Evolutionary conservation across 225 moss, liverwort and hornwort species (phyloP).

Genomic region (Anthoceros angustus): DNA sequence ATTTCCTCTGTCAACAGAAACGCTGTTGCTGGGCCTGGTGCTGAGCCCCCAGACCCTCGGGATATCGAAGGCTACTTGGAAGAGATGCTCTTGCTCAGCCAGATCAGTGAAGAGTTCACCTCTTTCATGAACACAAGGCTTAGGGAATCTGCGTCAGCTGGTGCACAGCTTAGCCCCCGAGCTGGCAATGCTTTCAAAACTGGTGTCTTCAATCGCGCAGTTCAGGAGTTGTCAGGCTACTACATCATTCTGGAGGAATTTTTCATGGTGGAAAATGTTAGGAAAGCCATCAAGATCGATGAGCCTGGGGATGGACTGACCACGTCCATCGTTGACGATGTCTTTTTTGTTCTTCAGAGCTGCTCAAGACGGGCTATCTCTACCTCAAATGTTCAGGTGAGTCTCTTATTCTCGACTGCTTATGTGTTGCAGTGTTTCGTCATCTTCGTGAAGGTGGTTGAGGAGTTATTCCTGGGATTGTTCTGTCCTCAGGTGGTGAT

Average conservation of each 20-base stretch:
- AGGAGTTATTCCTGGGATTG: too few species aligned
- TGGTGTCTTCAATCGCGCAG: conserved; percentile 58
- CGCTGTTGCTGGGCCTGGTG: conserved; percentile 37
- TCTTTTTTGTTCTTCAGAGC: conserved; percentile 89
- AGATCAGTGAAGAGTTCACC: conserved; percentile 86
- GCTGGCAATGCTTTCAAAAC: conserved; percentile 44
- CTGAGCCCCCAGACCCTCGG: conserved; percentile 69
- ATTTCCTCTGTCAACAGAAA: conserved; percentile 53
- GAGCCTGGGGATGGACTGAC: conserved; percentile 84
- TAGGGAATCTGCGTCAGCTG: conserved; percentile 55
- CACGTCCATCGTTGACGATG: conserved; percentile 91
- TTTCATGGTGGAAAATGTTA: conserved; percentile 91
- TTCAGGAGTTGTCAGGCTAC: conserved; percentile 75
- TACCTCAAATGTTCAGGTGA: conserved; percentile 53
- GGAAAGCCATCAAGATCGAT: conserved; percentile 86
- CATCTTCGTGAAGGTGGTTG: too few species aligned
- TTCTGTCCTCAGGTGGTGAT: conserved; percentile 16
- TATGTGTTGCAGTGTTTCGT: not conserved
- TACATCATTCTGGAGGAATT: conserved; percentile 75
- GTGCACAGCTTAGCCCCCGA: conserved; percentile 69
- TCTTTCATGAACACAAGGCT: conserved; percentile 57
- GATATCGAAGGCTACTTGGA: conserved; percentile 60
- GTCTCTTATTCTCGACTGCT: not conserved
- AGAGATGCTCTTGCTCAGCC: conserved; percentile 86
- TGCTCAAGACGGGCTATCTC: conserved; percentile 81